These are phyloP conservation scores for Fusarium begoniae DNA, from an alignment of 2,329 filamentous ascomycete genomes.

Conservation along the genomic window DNA sequence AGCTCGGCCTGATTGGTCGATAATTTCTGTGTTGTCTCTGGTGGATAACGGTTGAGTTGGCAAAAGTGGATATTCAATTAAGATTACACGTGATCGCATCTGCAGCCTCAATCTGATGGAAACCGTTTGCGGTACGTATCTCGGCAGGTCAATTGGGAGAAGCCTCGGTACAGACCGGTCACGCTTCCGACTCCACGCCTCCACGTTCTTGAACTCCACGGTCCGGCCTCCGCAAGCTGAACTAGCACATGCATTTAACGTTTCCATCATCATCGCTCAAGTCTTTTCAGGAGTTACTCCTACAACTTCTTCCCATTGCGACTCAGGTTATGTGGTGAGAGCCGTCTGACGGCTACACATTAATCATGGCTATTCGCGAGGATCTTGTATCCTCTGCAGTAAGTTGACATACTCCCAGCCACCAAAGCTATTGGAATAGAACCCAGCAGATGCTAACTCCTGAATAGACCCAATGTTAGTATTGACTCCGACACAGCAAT, in stretches of 20 bases:
- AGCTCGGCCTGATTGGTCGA: slow-evolving; percentile 41
- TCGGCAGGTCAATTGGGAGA: slow-evolving; percentile 26
- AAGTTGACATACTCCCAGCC: slow-evolving; percentile 43
- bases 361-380: slow-evolving; percentile 85
- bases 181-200: slow-evolving; percentile 42
- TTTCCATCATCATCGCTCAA: slow-evolving; percentile 28
- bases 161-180: slow-evolving; percentile 47
- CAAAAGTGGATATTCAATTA: slow-evolving; percentile 2
- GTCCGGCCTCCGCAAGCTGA: slow-evolving; percentile 31
- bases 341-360: slow-evolving; percentile 28
- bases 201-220: slow-evolving; percentile 31
- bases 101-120: background rate
- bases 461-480: slow-evolving; percentile 55
- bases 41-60: slow-evolving; percentile 26
- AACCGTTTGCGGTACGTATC: slow-evolving; percentile 28
- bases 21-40: background rate
- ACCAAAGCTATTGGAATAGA: background rate
- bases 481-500: background rate
- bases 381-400: slow-evolving; percentile 88
- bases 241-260: slow-evolving; percentile 44
- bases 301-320: slow-evolving; percentile 9
- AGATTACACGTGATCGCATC: slow-evolving; percentile 21
- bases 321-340: slow-evolving; percentile 39
- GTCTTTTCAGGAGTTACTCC: background rate
- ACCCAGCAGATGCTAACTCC: slow-evolving; percentile 29